A percentile compares a stretch with the other conserved stretches of the same genome.
phyloP scores from a whole-genome alignment of 345 rosid genomes.

The Bruguiera parviflora region DNA sequence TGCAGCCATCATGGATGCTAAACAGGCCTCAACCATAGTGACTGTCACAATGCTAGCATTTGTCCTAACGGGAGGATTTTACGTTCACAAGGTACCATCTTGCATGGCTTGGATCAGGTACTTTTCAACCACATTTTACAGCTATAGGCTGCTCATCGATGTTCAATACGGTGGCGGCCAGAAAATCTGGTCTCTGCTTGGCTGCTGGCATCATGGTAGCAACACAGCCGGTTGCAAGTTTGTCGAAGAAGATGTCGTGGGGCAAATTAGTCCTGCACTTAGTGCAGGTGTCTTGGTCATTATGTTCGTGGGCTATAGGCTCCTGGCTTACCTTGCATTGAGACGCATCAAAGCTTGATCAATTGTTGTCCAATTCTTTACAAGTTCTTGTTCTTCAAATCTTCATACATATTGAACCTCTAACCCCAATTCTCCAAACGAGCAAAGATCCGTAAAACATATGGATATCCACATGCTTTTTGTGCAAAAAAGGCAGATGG shows the following conservation, averaged over 20 bases:
- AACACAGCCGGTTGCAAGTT: conserved; percentile 46
- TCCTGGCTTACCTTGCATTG: conserved; percentile 76
- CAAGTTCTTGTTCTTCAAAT: not conserved
- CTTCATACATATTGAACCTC: not conserved
- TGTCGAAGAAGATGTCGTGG: conserved; percentile 59
- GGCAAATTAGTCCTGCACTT: conserved; percentile 48
- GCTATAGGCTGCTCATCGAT: conserved; percentile 56
- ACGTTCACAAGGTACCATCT: conserved; percentile 76
- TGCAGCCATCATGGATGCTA: conserved; percentile 87
- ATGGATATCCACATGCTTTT: not conserved
- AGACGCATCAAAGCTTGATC: conserved; percentile 47
- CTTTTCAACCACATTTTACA: conserved; percentile 72
- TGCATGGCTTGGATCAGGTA: conserved; percentile 81
- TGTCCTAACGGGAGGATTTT: conserved; percentile 79
- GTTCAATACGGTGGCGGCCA: conserved; percentile 64
- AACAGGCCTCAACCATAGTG: conserved; percentile 80
- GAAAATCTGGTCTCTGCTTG: conserved; percentile 41
- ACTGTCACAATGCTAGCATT: conserved; percentile 90
- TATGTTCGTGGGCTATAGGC: conserved; percentile 81
- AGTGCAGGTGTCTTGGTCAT: conserved; percentile 46
- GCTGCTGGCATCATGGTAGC: conserved; percentile 34
- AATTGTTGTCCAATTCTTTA: not conserved
- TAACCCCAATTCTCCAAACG: conserved; percentile 15
- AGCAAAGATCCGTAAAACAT: not conserved
- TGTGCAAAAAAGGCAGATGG: not conserved